Base-by-base conservation (phyloP, 1,284 basidiomycete species). In the Inonotus hispidus region DNA sequence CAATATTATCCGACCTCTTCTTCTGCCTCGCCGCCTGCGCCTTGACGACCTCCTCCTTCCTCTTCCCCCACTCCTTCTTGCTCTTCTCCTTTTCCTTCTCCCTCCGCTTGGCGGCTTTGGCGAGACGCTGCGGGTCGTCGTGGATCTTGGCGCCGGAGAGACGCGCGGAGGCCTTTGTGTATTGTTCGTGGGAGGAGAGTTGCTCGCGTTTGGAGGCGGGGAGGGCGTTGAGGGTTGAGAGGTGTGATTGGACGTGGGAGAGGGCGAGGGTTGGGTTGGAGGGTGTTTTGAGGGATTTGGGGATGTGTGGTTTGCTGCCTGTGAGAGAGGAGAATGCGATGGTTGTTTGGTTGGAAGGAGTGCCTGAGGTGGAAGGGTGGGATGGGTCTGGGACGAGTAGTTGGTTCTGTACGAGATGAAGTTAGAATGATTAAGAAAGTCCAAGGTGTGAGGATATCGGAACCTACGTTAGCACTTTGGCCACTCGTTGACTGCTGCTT, bases 1-100 rank as follows among this genome's bases (percentile, higher is more conserved):
- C 89, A 66, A 97, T 89, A 71, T 98, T 96, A 69, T 95, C 93
- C 19, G 85, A 71, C 2, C 93, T 81, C 75, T 96, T 97, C 78
- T 94, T 93, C 74, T 92, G 87, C 69, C 83, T 85, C 35, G 89
- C 89, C 1, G 87, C 87, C 82, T 92, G 89, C 2, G 85, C 80
- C 19, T 83, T 80, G 6, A 80, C 69, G 25, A 94, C 69, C 41
- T 91, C 83, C 64, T 90, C 84, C 73, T 95, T 95, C 63, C 92
- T 83, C 67, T 93, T 90, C 43, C 85, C 82, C 93, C 94, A 97
- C 60, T 83, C 80, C 70, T 90, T 89, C 71, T 90, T 90, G 64
- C 84, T 85, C 78, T 92, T 94, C 32, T 66, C 68, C 72, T 96
- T 97, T 67, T 85, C 84, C 74, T 95, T 95, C 74, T 95, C 94